Conservation (phyloP, 169 alveolate genomes). For the Cardiosporidium cionae region DNA sequence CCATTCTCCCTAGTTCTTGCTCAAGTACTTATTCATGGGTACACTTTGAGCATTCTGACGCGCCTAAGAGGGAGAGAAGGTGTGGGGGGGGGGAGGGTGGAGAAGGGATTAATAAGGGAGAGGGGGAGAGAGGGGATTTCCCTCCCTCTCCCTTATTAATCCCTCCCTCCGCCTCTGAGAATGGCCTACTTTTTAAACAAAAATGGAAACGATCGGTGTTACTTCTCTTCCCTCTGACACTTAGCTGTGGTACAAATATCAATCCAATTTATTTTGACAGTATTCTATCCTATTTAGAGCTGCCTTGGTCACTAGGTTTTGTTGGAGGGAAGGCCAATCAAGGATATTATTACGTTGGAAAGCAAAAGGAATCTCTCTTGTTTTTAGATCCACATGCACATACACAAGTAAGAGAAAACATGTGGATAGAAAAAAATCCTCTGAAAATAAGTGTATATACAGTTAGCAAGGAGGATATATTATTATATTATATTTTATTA, state of each 20-base stretch:
- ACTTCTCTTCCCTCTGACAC: slow-evolving; percentile 27
- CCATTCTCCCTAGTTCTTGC: no score
- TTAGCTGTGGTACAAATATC: slow-evolving; percentile 17
- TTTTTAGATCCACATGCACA: slow-evolving; percentile 24
- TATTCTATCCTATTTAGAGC: slow-evolving; percentile 12
- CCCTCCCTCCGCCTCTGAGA: not conserved
- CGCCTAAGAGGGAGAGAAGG: no score
- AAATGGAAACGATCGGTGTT: slow-evolving; percentile 5
- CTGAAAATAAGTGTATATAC: no score
- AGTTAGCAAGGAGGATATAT: no score
- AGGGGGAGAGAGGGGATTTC: no score
- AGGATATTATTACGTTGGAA: slow-evolving; percentile 22
- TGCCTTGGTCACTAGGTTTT: slow-evolving; percentile 29
- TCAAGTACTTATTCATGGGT: no score
- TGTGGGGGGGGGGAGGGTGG: no score
- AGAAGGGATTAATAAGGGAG: no score
- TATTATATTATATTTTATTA: no score
- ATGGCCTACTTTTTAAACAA: not conserved
- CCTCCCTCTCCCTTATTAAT: not conserved
- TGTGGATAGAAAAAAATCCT: no score
- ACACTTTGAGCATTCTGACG: no score
- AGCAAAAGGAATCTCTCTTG: slow-evolving; percentile 13
- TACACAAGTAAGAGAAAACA: slow-evolving; percentile 13
- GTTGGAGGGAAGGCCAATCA: slow-evolving; percentile 29
- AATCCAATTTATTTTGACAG: slow-evolving; percentile 4